phyloP scores from a whole-genome alignment of 2,329 filamentous ascomycete species.

The Penicillium sumatraense region DNA sequence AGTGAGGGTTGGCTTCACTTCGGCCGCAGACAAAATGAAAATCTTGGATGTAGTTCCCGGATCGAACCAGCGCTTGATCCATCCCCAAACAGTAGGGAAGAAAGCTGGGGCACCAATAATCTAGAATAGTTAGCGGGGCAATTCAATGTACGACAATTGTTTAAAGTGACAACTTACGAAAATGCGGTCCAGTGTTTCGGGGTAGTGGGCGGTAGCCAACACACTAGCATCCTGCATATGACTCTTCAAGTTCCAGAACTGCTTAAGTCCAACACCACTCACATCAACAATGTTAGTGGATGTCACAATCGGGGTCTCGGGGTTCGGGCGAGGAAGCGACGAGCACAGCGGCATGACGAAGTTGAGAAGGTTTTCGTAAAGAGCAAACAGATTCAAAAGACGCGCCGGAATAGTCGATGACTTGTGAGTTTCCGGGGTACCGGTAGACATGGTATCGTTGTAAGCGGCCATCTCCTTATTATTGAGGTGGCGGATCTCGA shows the following conservation, averaged over 20 bases:
- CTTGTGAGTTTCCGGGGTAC: conserved; percentile 63
- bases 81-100: conserved; percentile 89
- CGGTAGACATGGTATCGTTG: conserved; percentile 57
- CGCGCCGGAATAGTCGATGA: conserved; percentile 64
- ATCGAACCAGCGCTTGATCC: conserved; percentile 95
- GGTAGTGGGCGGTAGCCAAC: conserved; percentile 90
- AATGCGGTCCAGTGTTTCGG: conserved; percentile 86
- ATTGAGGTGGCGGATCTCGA: conserved; percentile 82
- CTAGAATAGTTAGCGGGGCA: conserved; percentile 37
- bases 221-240: conserved; percentile 94
- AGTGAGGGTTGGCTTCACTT: conserved; percentile 77
- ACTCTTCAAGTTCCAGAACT: conserved; percentile 92
- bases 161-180: conserved; percentile 55
- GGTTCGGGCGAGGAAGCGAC: conserved; percentile 72
- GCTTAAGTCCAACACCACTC: conserved; percentile 81
- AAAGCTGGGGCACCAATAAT: conserved; percentile 89
- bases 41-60: conserved; percentile 95
- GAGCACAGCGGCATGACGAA: conserved; percentile 88
- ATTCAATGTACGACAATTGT: not conserved
- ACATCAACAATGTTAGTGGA: conserved; percentile 97
- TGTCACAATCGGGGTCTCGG: conserved; percentile 84
- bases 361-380: conserved; percentile 90
- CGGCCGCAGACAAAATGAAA: conserved; percentile 76
- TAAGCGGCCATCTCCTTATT: conserved; percentile 80
- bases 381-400: conserved; percentile 82